These are phyloP conservation scores for Saturnispora diversa DNA, from an alignment of 805 yeast genomes.

Conservation along the genomic window DNA sequence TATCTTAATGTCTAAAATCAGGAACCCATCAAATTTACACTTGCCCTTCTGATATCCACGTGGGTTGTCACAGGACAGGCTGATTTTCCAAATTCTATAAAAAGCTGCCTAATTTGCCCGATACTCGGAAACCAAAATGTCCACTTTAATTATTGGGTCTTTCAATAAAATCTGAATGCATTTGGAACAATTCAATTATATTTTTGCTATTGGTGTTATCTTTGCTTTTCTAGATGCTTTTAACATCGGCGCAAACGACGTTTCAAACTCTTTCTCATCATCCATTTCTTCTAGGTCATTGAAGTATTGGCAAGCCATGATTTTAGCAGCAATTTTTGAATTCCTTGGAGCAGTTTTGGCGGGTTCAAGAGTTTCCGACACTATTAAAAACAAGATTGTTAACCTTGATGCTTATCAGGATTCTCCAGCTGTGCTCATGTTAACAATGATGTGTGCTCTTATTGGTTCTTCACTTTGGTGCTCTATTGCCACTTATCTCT, in stretches of 20 bases:
- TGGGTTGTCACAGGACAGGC: too few species aligned
- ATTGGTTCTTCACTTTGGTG: slow-evolving; percentile 70
- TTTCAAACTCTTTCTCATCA: slow-evolving; percentile 73
- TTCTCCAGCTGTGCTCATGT: slow-evolving; percentile 65
- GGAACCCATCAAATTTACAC: too few species aligned
- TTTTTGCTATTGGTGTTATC: slow-evolving; percentile 60
- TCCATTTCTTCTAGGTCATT: slow-evolving; percentile 62
- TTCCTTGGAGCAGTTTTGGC: slow-evolving; percentile 68
- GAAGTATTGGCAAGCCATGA: slow-evolving; percentile 69
- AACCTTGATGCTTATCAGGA: slow-evolving; percentile 40
- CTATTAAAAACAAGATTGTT: slow-evolving; percentile 59
- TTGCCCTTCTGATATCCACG: too few species aligned
- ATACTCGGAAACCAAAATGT: too few species aligned
- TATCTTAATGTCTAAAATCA: too few species aligned
- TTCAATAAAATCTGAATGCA: not conserved
- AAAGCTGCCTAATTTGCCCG: too few species aligned
- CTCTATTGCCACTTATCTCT: slow-evolving; percentile 54
- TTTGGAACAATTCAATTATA: slow-evolving; percentile 53
- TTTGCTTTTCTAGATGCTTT: slow-evolving; percentile 74
- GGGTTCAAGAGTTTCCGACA: slow-evolving; percentile 67
- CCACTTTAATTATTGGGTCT: too few species aligned
- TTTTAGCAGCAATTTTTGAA: slow-evolving; percentile 62
- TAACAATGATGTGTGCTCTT: slow-evolving; percentile 67
- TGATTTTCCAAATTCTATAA: too few species aligned
- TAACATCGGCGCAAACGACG: slow-evolving; percentile 78